Evolutionary conservation across 2,329 filamentous ascomycete species (phyloP).

Genomic region (Sporothrix dimorphospora): DNA sequence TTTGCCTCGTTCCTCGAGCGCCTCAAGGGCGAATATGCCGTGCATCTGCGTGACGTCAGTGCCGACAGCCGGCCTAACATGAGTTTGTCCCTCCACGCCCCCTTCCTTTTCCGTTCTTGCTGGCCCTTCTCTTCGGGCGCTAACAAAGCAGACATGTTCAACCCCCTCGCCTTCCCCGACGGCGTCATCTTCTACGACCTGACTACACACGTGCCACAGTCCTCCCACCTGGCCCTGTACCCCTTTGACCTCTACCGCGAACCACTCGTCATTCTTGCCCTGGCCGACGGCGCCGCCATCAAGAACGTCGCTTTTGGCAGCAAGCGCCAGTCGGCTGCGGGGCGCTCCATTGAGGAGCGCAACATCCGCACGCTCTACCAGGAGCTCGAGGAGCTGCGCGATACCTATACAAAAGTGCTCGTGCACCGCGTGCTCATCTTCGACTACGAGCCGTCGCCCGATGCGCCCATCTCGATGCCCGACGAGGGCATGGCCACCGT

Average conservation of each 20-base stretch:
- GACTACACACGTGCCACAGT: conserved; percentile 75
- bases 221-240: conserved; percentile 75
- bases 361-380: conserved; percentile 64
- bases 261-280: conserved; percentile 78
- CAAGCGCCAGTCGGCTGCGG: conserved; percentile 58
- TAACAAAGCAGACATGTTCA: conserved; percentile 77
- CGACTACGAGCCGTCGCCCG: conserved; percentile 61
- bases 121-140: conserved; percentile 24
- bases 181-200: conserved; percentile 89
- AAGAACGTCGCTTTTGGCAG: conserved; percentile 53
- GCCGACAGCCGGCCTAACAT: conserved; percentile 82
- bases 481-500: conserved; percentile 73
- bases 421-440: conserved; percentile 81
- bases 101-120: background rate
- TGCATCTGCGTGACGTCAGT: conserved; percentile 83
- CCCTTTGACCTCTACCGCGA: conserved; percentile 92
- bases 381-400: conserved; percentile 71
- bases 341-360: conserved; percentile 56
- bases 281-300: conserved; percentile 79
- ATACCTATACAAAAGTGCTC: conserved; percentile 74
- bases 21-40: conserved; percentile 76
- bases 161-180: conserved; percentile 81
- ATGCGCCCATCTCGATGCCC: conserved; percentile 58
- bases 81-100: conserved; percentile 63
- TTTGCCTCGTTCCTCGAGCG: conserved; percentile 79